These are phyloP conservation scores for Cucurbita ficifolia DNA, from an alignment of 306 rosid species.

Conservation along the genomic window DNA sequence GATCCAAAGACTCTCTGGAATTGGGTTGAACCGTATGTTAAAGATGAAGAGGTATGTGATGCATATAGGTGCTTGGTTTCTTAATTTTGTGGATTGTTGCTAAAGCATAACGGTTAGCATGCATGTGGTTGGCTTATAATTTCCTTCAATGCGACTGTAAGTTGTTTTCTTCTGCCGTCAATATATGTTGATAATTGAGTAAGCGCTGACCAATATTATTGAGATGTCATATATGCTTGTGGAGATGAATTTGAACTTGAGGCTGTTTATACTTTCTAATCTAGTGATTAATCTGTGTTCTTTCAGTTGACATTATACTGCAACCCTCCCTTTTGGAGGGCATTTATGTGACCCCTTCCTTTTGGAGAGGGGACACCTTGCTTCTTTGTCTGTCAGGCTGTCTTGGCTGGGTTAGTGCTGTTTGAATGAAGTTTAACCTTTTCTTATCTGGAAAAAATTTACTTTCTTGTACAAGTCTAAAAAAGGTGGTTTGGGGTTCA, in stretches of 20 bases:
- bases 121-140: background rate
- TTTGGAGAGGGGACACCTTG: background rate
- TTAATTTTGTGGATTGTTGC: constrained; percentile 1
- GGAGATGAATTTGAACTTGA: background rate
- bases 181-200: background rate
- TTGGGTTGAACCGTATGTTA: constrained; percentile 83
- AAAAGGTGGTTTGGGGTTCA: too few species aligned
- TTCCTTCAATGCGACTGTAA: background rate
- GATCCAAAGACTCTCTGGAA: constrained; percentile 88
- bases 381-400: background rate
- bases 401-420: background rate
- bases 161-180: background rate
- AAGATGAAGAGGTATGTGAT: constrained; percentile 72
- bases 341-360: too few species aligned
- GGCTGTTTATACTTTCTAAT: background rate
- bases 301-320: background rate
- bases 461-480: too few species aligned
- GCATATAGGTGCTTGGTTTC: constrained; percentile 3
- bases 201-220: background rate
- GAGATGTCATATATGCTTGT: background rate
- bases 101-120: background rate
- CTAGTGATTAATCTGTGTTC: background rate
- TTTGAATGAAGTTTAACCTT: background rate
- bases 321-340: too few species aligned
- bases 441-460: too few species aligned